These are phyloP conservation scores for Pichia scutulata DNA, from an alignment of 805 yeast species.

Conservation along the genomic window DNA sequence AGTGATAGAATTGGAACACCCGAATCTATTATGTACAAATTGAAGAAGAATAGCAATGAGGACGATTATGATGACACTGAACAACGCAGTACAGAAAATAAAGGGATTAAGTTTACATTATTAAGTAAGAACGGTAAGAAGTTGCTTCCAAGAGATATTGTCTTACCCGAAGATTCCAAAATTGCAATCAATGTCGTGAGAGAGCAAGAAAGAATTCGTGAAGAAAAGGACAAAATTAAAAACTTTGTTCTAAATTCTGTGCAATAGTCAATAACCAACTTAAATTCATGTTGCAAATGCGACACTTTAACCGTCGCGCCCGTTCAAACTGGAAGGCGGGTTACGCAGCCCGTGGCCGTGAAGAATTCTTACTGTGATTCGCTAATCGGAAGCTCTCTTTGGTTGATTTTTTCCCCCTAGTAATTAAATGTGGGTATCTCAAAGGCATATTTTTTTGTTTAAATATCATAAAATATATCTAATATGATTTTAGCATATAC, in stretches of 20 bases:
- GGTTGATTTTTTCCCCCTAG: not conserved
- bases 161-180: slow-evolving; percentile 45
- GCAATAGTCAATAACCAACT: not conserved
- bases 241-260: slow-evolving; percentile 42
- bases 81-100: not conserved
- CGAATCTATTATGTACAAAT: slow-evolving; percentile 22
- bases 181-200: slow-evolving; percentile 44
- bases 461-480: not conserved
- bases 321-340: not conserved
- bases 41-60: slow-evolving; percentile 19
- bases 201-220: slow-evolving; percentile 45
- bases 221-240: slow-evolving; percentile 23
- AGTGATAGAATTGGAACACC: slow-evolving; percentile 26
- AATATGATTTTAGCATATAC: not conserved
- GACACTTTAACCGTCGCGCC: not conserved
- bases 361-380: slow-evolving; percentile 1
- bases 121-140: slow-evolving; percentile 48
- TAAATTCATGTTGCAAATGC: not conserved
- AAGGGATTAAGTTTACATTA: slow-evolving; percentile 35
- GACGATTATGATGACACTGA: not conserved
- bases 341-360: slow-evolving; percentile 7
- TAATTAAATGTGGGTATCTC: not conserved
- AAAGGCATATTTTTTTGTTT: not conserved
- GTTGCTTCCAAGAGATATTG: slow-evolving; percentile 35
- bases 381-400: not conserved